Evolutionary conservation across 176 grass and related monocot species (phyloP).

Genomic region (Melocanna baccifera): DNA sequence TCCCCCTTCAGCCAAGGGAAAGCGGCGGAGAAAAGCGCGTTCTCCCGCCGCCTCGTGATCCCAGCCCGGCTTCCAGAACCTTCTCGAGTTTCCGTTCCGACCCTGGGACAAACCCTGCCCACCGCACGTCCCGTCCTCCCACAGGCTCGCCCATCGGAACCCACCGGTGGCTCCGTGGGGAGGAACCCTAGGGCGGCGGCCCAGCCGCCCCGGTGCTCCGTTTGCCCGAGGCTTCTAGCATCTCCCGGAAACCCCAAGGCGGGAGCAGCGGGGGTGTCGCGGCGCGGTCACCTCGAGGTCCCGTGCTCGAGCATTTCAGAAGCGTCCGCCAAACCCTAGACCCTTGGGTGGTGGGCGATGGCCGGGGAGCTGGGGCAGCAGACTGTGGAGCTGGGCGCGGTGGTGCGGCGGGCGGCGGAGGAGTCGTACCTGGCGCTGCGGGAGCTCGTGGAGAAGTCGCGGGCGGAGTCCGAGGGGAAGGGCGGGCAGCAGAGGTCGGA

Average conservation of each 20-base stretch:
- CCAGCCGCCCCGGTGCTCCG: not conserved
- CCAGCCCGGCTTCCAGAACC: not conserved
- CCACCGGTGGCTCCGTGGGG: not conserved
- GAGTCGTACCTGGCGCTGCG: conserved; percentile 91
- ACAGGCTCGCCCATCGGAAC: not conserved
- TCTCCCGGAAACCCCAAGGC: not conserved
- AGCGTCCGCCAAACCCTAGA: not conserved
- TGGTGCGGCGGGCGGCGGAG: conserved; percentile 77
- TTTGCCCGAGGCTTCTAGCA: not conserved
- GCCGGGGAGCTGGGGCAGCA: conserved; percentile 73
- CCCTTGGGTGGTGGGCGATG: conserved; percentile 31
- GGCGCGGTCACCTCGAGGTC: not conserved
- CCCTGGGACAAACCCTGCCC: not conserved
- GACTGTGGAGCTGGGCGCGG: conserved; percentile 84
- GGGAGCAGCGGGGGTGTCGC: conserved; percentile 1
- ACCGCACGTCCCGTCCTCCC: not conserved
- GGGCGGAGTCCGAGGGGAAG: conserved; percentile 57
- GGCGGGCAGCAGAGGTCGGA: conserved; percentile 64
- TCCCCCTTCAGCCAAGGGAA: not conserved
- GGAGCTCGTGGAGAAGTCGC: conserved; percentile 84
- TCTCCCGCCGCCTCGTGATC: conserved; percentile 21
- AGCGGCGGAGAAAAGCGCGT: not conserved
- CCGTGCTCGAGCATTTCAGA: not conserved
- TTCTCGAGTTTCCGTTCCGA: not conserved
- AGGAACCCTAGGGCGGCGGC: not conserved